Evolutionary conservation across 805 yeast species (phyloP).

Genomic region (Lipomyces sp.): DNA sequence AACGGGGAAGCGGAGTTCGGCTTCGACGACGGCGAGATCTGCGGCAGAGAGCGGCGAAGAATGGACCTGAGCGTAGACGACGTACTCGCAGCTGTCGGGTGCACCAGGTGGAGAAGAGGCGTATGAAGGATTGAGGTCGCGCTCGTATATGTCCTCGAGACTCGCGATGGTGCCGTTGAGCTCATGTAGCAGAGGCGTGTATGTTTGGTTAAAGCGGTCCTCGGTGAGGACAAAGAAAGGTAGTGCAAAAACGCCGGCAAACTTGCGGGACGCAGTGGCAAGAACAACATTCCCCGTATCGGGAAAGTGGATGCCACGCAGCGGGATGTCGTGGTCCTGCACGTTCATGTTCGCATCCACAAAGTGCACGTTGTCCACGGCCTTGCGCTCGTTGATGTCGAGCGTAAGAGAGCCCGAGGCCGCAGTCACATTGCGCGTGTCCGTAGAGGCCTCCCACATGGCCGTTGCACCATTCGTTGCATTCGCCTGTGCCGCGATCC

Average conservation of each 20-base stretch:
- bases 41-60: conserved; percentile 53
- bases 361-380: too few species aligned
- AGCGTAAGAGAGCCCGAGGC: conserved; percentile 18
- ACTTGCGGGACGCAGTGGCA: conserved; percentile 37
- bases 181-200: conserved; percentile 55
- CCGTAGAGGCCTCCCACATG: conserved; percentile 26
- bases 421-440: conserved; percentile 32
- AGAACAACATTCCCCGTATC: conserved; percentile 37
- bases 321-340: conserved; percentile 31
- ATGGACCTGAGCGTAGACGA: conserved; percentile 64
- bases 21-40: conserved; percentile 62
- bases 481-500: conserved; percentile 6
- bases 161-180: conserved; percentile 47
- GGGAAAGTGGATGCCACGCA: conserved; percentile 39
- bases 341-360: conserved; percentile 16
- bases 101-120: conserved; percentile 39
- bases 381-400: conserved; percentile 18
- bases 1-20: conserved; percentile 66
- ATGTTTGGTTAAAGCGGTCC: conserved; percentile 59
- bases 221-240: conserved; percentile 52
- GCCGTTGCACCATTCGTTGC: conserved; percentile 1
- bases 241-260: conserved; percentile 34
- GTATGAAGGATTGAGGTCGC: conserved; percentile 29
- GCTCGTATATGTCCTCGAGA: conserved; percentile 41
- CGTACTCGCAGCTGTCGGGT: conserved; percentile 57